Evolutionary conservation across 192 early-diverging fungal species (phyloP).

Genomic region (Kickxella alabastrina): DNA sequence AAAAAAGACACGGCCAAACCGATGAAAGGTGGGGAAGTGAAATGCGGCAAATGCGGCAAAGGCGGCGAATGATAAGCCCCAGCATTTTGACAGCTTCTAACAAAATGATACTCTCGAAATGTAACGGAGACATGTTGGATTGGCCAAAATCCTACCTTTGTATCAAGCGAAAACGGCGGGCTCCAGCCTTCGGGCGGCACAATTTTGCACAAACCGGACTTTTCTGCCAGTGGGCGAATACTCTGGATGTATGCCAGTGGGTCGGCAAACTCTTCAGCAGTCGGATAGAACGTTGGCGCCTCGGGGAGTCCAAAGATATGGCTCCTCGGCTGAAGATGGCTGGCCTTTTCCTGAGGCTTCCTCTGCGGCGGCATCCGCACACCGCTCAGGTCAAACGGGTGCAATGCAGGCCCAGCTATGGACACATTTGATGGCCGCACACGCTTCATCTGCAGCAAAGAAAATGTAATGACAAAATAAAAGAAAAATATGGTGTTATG

Average conservation of each 20-base stretch:
- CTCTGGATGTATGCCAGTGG: conserved; percentile 81
- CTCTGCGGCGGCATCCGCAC: conserved; percentile 20
- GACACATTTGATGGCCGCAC: conserved; percentile 29
- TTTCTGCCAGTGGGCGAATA: conserved; percentile 72
- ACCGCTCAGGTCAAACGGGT: conserved; percentile 27
- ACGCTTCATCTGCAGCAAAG: conserved; percentile 33
- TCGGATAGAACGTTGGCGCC: conserved; percentile 79
- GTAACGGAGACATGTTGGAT: too few relatives aligned
- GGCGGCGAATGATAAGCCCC: too few relatives aligned
- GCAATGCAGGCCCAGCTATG: background rate
- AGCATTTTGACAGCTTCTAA: too few relatives aligned
- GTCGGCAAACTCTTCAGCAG: conserved; percentile 74
- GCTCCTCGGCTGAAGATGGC: conserved; percentile 14
- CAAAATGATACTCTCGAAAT: too few relatives aligned
- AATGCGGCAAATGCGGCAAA: too few relatives aligned
- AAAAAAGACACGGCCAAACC: too few relatives aligned
- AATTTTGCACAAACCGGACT: conserved; percentile 87
- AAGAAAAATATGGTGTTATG: too few relatives aligned
- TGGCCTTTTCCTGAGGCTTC: conserved; percentile 33
- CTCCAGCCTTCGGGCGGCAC: conserved; percentile 85
- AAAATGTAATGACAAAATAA: conserved; percentile 2
- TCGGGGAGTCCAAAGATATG: conserved; percentile 70
- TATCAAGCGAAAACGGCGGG: conserved; percentile 83
- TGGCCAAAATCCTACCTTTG: conserved; percentile 52
- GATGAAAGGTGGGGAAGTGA: too few relatives aligned